These are phyloP conservation scores for Volvox africanus DNA, from an alignment of 139 green algal species.

Conservation along the genomic window DNA sequence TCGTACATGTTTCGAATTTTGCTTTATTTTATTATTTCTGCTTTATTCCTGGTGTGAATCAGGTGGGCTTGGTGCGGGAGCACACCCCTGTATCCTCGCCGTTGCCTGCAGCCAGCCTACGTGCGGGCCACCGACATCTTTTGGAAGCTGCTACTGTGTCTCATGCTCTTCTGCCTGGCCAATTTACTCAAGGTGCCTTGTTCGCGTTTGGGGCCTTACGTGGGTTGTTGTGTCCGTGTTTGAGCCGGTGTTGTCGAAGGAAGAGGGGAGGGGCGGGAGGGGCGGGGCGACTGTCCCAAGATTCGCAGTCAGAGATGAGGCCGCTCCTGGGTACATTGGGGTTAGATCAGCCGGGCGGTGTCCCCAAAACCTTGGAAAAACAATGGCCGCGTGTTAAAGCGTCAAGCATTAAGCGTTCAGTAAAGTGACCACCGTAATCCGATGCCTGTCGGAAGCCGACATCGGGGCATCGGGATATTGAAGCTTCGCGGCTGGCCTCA, in stretches of 20 bases:
- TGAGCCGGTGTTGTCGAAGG: too few species aligned
- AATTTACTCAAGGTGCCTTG: slow-evolving; percentile 74
- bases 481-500: too few species aligned
- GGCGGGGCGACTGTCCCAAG: too few species aligned
- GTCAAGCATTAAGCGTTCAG: too few species aligned
- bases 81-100: not conserved
- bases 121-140: slow-evolving; percentile 41
- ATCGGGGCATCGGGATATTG: too few species aligned
- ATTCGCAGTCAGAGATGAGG: too few species aligned
- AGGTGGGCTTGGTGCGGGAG: slow-evolving; percentile 28
- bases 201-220: too few species aligned
- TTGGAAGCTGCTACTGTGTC: slow-evolving; percentile 71
- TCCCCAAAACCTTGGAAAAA: not conserved
- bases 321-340: not conserved
- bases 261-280: too few species aligned
- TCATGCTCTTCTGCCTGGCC: slow-evolving; percentile 75
- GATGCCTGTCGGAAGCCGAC: too few species aligned
- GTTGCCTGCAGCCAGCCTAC: slow-evolving; percentile 25
- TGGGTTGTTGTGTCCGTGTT: too few species aligned
- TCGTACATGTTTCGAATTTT: too few species aligned
- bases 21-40: not conserved
- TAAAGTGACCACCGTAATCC: too few species aligned
- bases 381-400: not conserved
- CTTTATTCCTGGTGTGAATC: not conserved
- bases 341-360: not conserved